Conservation (phyloP, 1,284 basidiomycete species). For the Marasmius fiardii region DNA sequence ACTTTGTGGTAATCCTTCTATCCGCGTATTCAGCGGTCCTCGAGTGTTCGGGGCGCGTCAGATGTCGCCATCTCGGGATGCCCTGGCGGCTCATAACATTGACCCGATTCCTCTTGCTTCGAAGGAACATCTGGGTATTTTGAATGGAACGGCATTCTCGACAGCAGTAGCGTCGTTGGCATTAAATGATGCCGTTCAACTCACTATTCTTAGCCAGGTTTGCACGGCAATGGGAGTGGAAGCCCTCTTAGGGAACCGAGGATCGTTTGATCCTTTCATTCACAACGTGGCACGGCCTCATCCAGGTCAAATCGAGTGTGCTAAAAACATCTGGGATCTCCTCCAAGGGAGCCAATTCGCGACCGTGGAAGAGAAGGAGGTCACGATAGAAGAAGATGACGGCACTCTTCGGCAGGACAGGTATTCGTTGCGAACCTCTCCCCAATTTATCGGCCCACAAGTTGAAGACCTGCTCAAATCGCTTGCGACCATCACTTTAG, state of each 20-base stretch:
- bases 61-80: conserved; percentile 62
- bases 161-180: conserved; percentile 60
- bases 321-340: conserved; percentile 64
- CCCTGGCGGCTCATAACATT: conserved; percentile 63
- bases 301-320: conserved; percentile 80
- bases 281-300: conserved; percentile 79
- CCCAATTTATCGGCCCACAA: conserved; percentile 86
- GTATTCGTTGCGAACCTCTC: conserved; percentile 75
- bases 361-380: conserved; percentile 57
- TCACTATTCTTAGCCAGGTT: conserved; percentile 71
- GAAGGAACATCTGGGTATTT: conserved; percentile 80
- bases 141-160: conserved; percentile 86
- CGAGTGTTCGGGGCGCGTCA: conserved; percentile 48
- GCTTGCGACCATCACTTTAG: conserved; percentile 60
- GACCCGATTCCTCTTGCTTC: conserved; percentile 69
- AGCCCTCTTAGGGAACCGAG: conserved; percentile 70
- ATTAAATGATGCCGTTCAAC: conserved; percentile 69
- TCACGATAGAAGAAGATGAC: conserved; percentile 64
- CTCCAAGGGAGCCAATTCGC: conserved; percentile 75
- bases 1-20: conserved; percentile 76
- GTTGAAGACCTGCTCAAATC: conserved; percentile 77
- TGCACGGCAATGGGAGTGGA: conserved; percentile 85
- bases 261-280: conserved; percentile 80
- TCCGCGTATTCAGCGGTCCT: conserved; percentile 67
- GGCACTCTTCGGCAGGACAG: conserved; percentile 59